phyloP scores from a whole-genome alignment of 116 monocot species.

The Trichopus zeylanicus region DNA sequence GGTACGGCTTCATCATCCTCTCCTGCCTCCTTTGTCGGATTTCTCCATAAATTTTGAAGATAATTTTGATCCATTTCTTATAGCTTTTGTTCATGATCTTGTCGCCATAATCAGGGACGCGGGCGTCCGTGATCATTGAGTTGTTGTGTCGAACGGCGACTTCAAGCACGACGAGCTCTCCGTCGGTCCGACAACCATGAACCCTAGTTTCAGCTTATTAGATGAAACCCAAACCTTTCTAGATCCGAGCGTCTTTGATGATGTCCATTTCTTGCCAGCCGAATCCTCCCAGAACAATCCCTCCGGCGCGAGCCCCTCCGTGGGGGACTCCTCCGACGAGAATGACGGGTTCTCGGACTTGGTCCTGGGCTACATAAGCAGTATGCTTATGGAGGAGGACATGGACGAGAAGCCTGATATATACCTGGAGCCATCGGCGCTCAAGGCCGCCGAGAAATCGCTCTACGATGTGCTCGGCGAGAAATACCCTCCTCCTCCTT shows the following conservation, averaged over 20 bases:
- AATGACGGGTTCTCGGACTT: slow-evolving; percentile 14
- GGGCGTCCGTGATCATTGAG: background rate
- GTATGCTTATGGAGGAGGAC: slow-evolving; percentile 51
- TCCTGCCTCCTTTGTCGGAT: too few relatives aligned
- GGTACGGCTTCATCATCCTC: too few relatives aligned
- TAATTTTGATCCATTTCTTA: too few relatives aligned
- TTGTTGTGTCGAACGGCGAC: background rate
- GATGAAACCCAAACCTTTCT: background rate
- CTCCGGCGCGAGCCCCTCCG: background rate
- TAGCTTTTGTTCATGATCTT: too few relatives aligned
- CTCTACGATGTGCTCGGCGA: slow-evolving; percentile 37
- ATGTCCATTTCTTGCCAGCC: too few relatives aligned
- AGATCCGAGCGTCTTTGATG: background rate
- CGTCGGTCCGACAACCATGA: background rate
- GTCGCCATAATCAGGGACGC: too few relatives aligned
- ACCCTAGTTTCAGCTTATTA: background rate
- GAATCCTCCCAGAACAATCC: too few relatives aligned
- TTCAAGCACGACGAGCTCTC: background rate
- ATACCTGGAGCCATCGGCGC: slow-evolving; percentile 19
- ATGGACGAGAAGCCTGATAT: slow-evolving; percentile 31
- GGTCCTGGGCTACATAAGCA: slow-evolving; percentile 33
- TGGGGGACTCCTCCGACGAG: background rate
- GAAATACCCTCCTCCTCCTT: slow-evolving; percentile 10
- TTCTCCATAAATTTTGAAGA: too few relatives aligned
- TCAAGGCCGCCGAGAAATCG: slow-evolving; percentile 38